phyloP scores from a whole-genome alignment of 2,329 filamentous ascomycete genomes.

The Proliferodiscus dingleyae region DNA sequence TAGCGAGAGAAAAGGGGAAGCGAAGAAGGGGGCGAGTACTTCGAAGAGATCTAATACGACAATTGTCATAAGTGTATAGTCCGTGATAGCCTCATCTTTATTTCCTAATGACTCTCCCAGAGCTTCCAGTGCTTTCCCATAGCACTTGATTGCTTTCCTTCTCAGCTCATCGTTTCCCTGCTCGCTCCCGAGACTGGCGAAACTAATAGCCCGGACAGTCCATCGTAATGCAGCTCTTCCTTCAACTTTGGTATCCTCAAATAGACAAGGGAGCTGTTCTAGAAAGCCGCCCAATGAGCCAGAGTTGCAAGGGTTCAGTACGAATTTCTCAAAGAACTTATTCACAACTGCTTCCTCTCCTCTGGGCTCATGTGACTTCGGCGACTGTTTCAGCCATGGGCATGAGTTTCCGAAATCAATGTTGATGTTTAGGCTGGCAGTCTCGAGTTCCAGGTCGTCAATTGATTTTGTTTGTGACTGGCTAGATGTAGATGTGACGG shows the following conservation, averaged over 20 bases:
- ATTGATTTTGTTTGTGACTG: not conserved
- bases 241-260: slow-evolving; percentile 35
- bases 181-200: slow-evolving; percentile 32
- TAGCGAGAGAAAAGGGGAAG: not conserved
- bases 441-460: not conserved
- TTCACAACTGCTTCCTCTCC: slow-evolving; percentile 30
- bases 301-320: slow-evolving; percentile 35
- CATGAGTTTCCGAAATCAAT: slow-evolving; percentile 6
- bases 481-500: not conserved
- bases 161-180: slow-evolving; percentile 19
- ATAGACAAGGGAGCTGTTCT: slow-evolving; percentile 35
- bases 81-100: slow-evolving; percentile 34
- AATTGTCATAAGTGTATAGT: slow-evolving; percentile 38
- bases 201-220: slow-evolving; percentile 35
- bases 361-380: slow-evolving; percentile 5
- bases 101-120: slow-evolving; percentile 31
- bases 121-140: slow-evolving; percentile 34
- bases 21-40: slow-evolving; percentile 20
- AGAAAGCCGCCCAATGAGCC: slow-evolving; percentile 36
- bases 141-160: slow-evolving; percentile 31
- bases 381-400: slow-evolving; percentile 25
- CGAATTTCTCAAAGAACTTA: slow-evolving; percentile 36
- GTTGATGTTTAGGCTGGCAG: slow-evolving; percentile 3
- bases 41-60: slow-evolving; percentile 39
- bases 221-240: slow-evolving; percentile 36